These are phyloP conservation scores for Rhynchospora pubera DNA, from an alignment of 176 grass and related monocot species.

Conservation along the genomic window DNA sequence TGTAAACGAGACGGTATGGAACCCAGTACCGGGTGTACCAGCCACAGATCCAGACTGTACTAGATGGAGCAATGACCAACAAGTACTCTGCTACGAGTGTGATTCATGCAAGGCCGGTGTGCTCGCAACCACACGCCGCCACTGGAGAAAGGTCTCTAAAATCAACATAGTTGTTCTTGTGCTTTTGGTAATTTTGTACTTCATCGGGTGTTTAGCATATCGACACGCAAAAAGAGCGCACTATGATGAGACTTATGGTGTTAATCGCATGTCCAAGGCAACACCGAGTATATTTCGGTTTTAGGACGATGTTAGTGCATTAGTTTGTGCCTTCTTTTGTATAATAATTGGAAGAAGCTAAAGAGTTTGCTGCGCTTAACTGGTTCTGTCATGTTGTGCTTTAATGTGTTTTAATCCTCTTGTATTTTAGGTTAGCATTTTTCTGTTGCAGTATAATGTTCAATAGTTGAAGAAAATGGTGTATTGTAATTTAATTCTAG, in stretches of 20 bases:
- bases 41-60: conserved; percentile 35
- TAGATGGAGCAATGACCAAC: conserved; percentile 42
- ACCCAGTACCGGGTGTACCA: neutral
- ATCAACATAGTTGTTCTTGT: conserved; percentile 49
- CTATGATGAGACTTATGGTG: conserved; percentile 16
- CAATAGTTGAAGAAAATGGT: no score
- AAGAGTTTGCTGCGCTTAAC: neutral
- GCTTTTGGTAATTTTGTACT: conserved; percentile 38
- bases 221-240: conserved; percentile 38
- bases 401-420: neutral
- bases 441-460: no score
- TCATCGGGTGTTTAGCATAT: conserved; percentile 37
- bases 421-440: neutral
- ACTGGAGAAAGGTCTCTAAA: conserved; percentile 55
- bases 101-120: conserved; percentile 60
- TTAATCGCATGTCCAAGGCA: conserved; percentile 8
- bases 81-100: conserved; percentile 51
- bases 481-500: no score
- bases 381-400: neutral
- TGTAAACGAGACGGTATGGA: conserved; percentile 39
- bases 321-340: neutral
- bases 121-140: conserved; percentile 29
- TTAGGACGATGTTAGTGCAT: neutral
- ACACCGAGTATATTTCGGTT: conserved; percentile 12
- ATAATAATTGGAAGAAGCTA: neutral